Base-by-base conservation (phyloP, 495 filamentous ascomycete genomes). In the Collariella sp. region DNA sequence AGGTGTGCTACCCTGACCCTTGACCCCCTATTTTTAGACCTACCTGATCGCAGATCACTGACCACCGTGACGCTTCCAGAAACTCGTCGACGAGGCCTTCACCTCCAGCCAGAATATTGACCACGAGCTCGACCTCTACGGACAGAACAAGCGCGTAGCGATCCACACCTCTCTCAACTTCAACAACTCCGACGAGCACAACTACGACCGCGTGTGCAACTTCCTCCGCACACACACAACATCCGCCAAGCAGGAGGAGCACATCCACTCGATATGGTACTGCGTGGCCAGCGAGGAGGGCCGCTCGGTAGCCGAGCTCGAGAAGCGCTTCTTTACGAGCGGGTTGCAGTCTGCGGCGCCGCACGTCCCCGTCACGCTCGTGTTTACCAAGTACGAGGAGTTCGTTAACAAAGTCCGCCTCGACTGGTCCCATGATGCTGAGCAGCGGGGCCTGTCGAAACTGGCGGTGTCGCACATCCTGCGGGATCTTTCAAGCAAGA, bases 351-450 rank as follows among this genome's bases (percentile, higher is more conserved):
- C 44, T 10, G 47, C 60, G 0, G 55, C 63, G 1, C 54, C 48
- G 0, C 48, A 59, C 11, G 43, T 65, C 5, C 64, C 64, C 5
- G 43, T 61, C 1, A 9, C 63, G 20, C 40, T 67, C 16, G 34
- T 62, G 5, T 67, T 63, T 15, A 67, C 62, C 16, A 67, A 67
- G 35, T 67, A 67, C 15, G 62, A 67, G 5, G 64, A 67, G 42
- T 67, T 67, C 34, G 57, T 65, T 12, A 41, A 26, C 26, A 52
- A 47, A 12, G 62, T 67, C 24, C 44, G 53, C 50, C 36, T 65
- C 35, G 60, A 61, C 23, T 67, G 64, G 64, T 57, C 55, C 7
- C 35, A 23, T 13, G 46, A 54, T 7, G 59, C 60, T 11, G 22
- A 58, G 16, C 40, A 65, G 16, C 57, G 48, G 19, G 62, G 64